phyloP scores from a whole-genome alignment of 345 rosid genomes.

The Salix exigua region DNA sequence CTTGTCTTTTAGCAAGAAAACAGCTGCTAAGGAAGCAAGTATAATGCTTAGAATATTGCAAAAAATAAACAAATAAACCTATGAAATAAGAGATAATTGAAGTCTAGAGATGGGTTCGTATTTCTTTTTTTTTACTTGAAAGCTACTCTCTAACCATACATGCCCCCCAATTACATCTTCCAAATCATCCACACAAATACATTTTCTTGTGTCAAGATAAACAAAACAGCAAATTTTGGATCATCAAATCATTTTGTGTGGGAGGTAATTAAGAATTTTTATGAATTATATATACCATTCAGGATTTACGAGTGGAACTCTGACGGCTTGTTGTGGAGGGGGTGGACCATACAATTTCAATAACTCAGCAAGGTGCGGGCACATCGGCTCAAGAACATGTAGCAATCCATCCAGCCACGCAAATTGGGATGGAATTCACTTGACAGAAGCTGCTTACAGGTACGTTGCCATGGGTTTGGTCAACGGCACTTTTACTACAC shows the following conservation, averaged over 20 bases:
- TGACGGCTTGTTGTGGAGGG: slow-evolving; percentile 61
- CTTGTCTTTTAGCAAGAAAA: too few relatives aligned
- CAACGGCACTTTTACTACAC: slow-evolving; percentile 27
- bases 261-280: not conserved
- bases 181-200: too few relatives aligned
- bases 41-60: too few relatives aligned
- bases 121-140: too few relatives aligned
- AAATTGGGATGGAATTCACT: slow-evolving; percentile 76
- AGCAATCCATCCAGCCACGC: slow-evolving; percentile 37
- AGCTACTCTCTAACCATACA: too few relatives aligned
- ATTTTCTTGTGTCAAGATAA: too few relatives aligned
- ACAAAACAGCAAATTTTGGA: too few relatives aligned
- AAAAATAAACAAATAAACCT: not conserved
- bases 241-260: too few relatives aligned
- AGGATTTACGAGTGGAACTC: slow-evolving; percentile 43
- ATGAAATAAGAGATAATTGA: too few relatives aligned
- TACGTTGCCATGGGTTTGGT: slow-evolving; percentile 42
- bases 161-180: too few relatives aligned
- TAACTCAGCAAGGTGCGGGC: slow-evolving; percentile 47
- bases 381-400: slow-evolving; percentile 46
- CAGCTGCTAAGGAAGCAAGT: too few relatives aligned
- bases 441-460: slow-evolving; percentile 66
- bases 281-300: not conserved
- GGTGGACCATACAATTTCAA: slow-evolving; percentile 65
- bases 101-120: too few relatives aligned